Conservation (phyloP, 192 early-diverging fungal genomes). For the Rhizoclosmatium globosum region DNA sequence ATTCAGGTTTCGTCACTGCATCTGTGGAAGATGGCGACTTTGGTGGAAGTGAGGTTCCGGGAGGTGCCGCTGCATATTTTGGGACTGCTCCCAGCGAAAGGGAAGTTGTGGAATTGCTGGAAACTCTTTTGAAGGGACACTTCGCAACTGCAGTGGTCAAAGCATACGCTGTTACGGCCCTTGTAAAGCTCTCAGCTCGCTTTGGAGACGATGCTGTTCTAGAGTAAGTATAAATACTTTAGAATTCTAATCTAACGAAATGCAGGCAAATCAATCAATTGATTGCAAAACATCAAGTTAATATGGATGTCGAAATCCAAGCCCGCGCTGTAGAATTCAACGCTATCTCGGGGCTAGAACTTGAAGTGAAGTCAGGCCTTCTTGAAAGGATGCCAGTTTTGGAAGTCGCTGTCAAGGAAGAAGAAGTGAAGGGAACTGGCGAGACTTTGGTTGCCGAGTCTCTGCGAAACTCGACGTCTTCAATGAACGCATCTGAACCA, state of each 20-base stretch:
- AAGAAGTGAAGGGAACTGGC: conserved; percentile 53
- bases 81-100: conserved; percentile 15
- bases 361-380: conserved; percentile 54
- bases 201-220: conserved; percentile 64
- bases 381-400: conserved; percentile 93
- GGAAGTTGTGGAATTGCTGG: conserved; percentile 55
- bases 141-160: conserved; percentile 79
- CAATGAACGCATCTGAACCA: background rate
- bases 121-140: conserved; percentile 77
- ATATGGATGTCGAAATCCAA: conserved; percentile 91
- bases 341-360: conserved; percentile 70
- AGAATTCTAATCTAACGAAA: background rate
- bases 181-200: conserved; percentile 88
- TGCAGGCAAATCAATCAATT: conserved; percentile 61
- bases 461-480: conserved; percentile 14
- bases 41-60: background rate
- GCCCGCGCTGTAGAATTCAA: conserved; percentile 92
- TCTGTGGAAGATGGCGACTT: conserved; percentile 13
- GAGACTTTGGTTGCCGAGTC: conserved; percentile 25
- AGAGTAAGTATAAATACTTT: conserved; percentile 32
- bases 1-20: conserved; percentile 42
- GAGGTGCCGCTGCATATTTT: background rate
- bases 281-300: conserved; percentile 66
- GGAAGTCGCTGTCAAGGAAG: conserved; percentile 61
- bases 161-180: conserved; percentile 82